These are phyloP conservation scores for Mrakia frigida DNA, from an alignment of 768 basidiomycete genomes.

Conservation along the genomic window DNA sequence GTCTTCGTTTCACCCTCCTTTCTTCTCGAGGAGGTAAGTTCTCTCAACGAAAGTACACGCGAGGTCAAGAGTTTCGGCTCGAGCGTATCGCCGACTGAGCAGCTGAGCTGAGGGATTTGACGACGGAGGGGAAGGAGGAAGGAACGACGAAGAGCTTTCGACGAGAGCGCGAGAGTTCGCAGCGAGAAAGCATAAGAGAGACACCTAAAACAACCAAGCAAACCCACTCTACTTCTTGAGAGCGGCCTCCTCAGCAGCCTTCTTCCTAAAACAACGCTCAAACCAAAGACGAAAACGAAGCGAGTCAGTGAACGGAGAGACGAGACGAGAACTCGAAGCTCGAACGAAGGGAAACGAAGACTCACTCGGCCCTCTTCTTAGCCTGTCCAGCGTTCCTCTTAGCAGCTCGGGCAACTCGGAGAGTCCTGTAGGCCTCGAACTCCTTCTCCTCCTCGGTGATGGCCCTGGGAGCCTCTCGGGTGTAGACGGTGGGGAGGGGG, in stretches of 20 bases:
- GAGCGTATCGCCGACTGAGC: too few relatives aligned
- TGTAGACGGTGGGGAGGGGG: constrained; percentile 62
- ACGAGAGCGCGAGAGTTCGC: neutral
- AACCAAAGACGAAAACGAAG: neutral
- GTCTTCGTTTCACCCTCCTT: too few relatives aligned
- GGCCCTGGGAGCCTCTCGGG: constrained; percentile 80
- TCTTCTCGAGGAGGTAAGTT: too few relatives aligned
- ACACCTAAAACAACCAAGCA: constrained; percentile 14
- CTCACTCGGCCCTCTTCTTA: constrained; percentile 60
- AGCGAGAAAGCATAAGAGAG: constrained; percentile 10
- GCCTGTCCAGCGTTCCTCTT: constrained; percentile 80
- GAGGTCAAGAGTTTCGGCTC: too few relatives aligned
- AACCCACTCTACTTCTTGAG: constrained; percentile 30
- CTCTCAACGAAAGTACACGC: too few relatives aligned
- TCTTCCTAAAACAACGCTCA: constrained; percentile 12
- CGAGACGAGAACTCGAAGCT: neutral
- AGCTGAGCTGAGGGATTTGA: too few relatives aligned
- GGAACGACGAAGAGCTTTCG: neutral
- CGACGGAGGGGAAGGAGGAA: too few relatives aligned
- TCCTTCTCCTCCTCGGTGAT: constrained; percentile 86
- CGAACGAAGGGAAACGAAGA: neutral
- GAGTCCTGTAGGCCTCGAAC: constrained; percentile 80
- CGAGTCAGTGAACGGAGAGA: neutral
- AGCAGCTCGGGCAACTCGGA: constrained; percentile 75
- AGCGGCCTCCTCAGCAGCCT: constrained; percentile 34